These are phyloP conservation scores for Pseudopyricularia javanii DNA, from an alignment of 2,329 filamentous ascomycete genomes.

Conservation along the genomic window DNA sequence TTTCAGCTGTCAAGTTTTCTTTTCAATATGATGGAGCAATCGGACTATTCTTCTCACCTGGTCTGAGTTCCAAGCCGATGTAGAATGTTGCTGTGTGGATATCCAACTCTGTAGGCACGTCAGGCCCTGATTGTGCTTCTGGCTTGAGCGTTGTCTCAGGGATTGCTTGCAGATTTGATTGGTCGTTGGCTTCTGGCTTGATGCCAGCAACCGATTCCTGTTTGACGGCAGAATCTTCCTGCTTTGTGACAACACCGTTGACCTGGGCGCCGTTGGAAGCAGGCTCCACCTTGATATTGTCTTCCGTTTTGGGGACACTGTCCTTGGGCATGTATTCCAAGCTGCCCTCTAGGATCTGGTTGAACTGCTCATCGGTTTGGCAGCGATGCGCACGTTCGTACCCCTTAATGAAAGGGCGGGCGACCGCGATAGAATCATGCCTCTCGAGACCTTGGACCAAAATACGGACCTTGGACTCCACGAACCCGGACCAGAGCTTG, in stretches of 20 bases:
- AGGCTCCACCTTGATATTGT: constrained; percentile 29
- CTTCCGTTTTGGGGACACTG: constrained; percentile 20
- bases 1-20: neutral
- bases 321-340: constrained; percentile 33
- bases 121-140: constrained; percentile 5
- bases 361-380: constrained; percentile 29
- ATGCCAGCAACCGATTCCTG: constrained; percentile 5
- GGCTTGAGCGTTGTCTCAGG: neutral
- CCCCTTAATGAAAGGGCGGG: constrained; percentile 86
- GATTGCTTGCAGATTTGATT: neutral
- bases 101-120: constrained; percentile 17
- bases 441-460: constrained; percentile 75
- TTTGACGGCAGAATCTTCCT: constrained; percentile 4
- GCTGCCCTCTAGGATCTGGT: constrained; percentile 41
- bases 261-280: constrained; percentile 14
- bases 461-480: constrained; percentile 85
- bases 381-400: constrained; percentile 72
- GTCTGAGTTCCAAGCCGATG: constrained; percentile 70
- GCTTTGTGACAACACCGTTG: constrained; percentile 15
- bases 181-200: constrained; percentile 11
- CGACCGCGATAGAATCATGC: constrained; percentile 66
- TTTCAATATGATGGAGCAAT: too few relatives aligned
- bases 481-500: constrained; percentile 77
- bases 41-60: constrained; percentile 40
- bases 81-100: constrained; percentile 91